Evolutionary conservation across 306 rosid genomes (phyloP).

Genomic region (Leucaena leucocephala): DNA sequence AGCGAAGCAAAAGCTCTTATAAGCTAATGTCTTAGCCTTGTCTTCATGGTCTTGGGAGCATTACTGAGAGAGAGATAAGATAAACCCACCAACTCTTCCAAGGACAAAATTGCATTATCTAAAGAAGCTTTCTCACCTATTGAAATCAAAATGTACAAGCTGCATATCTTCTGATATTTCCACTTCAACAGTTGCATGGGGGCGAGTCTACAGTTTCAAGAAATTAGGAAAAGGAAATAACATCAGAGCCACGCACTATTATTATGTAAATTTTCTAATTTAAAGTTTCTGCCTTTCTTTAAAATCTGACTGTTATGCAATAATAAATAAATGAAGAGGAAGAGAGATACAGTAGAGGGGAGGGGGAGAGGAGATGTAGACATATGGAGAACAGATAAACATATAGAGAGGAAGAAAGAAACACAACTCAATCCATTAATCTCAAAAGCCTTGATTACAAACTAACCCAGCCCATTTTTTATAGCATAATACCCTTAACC

Average conservation of each 20-base stretch:
- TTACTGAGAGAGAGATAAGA: not conserved
- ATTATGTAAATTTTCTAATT: constrained; percentile 1
- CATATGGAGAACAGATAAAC: not conserved
- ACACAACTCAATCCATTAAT: not conserved
- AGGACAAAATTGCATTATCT: constrained; percentile 8
- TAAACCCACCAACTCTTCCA: constrained; percentile 10
- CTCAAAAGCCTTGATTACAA: not conserved
- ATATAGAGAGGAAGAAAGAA: not conserved
- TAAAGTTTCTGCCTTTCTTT: not conserved
- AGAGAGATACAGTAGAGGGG: too few relatives aligned
- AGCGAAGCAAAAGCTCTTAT: not conserved
- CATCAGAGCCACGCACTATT: constrained; percentile 3
- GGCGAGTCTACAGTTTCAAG: constrained; percentile 70
- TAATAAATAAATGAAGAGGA: not conserved
- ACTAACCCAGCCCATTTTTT: not conserved
- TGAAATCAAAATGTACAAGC: constrained; percentile 98
- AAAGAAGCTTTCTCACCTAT: constrained; percentile 56
- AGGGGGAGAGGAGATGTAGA: too few relatives aligned
- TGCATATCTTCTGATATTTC: constrained; percentile 99
- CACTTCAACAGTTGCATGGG: constrained; percentile 98
- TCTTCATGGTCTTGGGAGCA: not conserved
- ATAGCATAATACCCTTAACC: not conserved
- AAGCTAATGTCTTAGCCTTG: not conserved
- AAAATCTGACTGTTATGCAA: not conserved
- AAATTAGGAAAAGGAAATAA: constrained; percentile 27